Evolutionary conservation across 192 early-diverging fungal species (phyloP).

Genomic region (Backusella tarrabulga): DNA sequence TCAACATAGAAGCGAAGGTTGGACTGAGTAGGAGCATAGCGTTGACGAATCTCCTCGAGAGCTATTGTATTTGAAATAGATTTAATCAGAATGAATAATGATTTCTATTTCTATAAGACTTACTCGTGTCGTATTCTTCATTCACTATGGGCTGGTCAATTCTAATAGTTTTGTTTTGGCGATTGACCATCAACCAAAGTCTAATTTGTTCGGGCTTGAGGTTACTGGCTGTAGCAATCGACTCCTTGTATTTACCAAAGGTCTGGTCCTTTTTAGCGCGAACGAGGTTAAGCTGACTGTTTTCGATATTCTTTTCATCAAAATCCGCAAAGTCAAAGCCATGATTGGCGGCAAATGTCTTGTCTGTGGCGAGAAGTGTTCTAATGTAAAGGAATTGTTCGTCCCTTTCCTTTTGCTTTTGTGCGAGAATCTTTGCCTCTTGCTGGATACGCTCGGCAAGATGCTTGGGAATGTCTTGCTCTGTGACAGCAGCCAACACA

Average conservation of each 20-base stretch:
- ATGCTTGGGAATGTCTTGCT: slow-evolving; percentile 81
- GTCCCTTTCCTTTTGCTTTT: slow-evolving; percentile 62
- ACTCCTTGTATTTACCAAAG: slow-evolving; percentile 50
- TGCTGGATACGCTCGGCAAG: slow-evolving; percentile 56
- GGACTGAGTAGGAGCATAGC: slow-evolving; percentile 22
- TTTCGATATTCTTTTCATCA: slow-evolving; percentile 34
- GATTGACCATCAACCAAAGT: slow-evolving; percentile 83
- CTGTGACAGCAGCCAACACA: slow-evolving; percentile 64
- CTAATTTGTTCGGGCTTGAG: slow-evolving; percentile 57
- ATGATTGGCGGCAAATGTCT: slow-evolving; percentile 64
- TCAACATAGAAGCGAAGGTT: slow-evolving; percentile 55
- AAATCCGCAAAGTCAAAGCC: slow-evolving; percentile 90
- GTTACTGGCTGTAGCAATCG: slow-evolving; percentile 43
- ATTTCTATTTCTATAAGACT: slow-evolving; percentile 12
- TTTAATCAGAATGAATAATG: neutral
- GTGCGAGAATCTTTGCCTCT: slow-evolving; percentile 59
- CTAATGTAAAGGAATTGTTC: slow-evolving; percentile 69
- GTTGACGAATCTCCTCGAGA: slow-evolving; percentile 25
- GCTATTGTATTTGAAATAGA: neutral
- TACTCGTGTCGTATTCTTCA: slow-evolving; percentile 45
- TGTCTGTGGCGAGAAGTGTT: slow-evolving; percentile 63
- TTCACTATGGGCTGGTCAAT: slow-evolving; percentile 69
- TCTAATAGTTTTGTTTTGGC: slow-evolving; percentile 90
- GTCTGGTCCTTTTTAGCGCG: slow-evolving; percentile 61
- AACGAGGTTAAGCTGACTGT: slow-evolving; percentile 21